These are phyloP conservation scores for Ceratobasidium sp. DNA, from an alignment of 1,284 basidiomycete species.

Conservation along the genomic window DNA sequence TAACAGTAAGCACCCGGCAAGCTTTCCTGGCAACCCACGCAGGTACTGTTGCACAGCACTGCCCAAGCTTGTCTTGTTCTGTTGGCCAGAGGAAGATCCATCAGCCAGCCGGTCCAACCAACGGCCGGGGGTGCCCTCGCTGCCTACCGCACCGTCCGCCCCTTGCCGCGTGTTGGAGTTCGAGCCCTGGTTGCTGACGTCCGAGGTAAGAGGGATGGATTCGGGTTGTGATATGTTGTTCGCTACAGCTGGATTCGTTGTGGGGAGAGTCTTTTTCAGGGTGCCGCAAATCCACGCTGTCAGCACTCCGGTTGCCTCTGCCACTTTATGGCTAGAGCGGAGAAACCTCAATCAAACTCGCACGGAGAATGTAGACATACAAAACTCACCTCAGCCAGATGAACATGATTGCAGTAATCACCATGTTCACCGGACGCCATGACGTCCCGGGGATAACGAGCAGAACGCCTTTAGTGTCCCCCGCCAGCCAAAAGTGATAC, in stretches of 20 bases:
- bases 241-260: constrained; percentile 35
- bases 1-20: constrained; percentile 30
- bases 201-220: constrained; percentile 41
- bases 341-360: background rate
- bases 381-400: constrained; percentile 65
- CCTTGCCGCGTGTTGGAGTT: background rate
- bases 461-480: constrained; percentile 83
- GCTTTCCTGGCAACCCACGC: constrained; percentile 35
- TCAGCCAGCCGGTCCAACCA: constrained; percentile 35
- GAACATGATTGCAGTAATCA: constrained; percentile 77
- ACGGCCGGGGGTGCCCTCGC: constrained; percentile 12
- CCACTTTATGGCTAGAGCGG: constrained; percentile 62
- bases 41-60: constrained; percentile 24
- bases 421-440: constrained; percentile 76
- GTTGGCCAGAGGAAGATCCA: constrained; percentile 3
- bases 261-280: constrained; percentile 49
- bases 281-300: constrained; percentile 71
- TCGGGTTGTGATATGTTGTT: constrained; percentile 34
- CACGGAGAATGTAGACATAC: background rate
- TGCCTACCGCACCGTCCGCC: background rate
- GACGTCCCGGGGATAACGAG: constrained; percentile 75
- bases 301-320: constrained; percentile 74
- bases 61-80: constrained; percentile 20
- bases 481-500: constrained; percentile 88
- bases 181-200: constrained; percentile 25